Evolutionary conservation across 2,329 filamentous ascomycete species (phyloP).

Genomic region (Claviceps lovelessii): DNA sequence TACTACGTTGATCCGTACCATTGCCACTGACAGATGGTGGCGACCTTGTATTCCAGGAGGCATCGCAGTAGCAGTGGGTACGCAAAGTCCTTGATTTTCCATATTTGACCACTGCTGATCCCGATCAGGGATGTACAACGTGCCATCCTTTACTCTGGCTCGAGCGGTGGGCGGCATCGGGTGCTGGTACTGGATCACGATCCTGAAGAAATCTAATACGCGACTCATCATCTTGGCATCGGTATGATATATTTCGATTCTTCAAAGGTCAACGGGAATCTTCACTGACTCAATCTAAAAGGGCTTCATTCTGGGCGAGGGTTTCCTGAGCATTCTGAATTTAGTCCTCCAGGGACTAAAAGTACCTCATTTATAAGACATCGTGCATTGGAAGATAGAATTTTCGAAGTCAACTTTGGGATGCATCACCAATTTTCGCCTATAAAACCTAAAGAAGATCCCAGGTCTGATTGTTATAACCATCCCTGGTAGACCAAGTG

Average conservation of each 20-base stretch:
- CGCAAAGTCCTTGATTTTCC: slow-evolving; percentile 7
- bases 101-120: neutral
- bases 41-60: slow-evolving; percentile 71
- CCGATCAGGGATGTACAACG: slow-evolving; percentile 77
- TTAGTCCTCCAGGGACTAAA: slow-evolving; percentile 61
- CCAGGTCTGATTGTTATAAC: slow-evolving; percentile 35
- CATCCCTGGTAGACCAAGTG: slow-evolving; percentile 39
- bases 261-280: neutral
- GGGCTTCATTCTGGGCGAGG: slow-evolving; percentile 86
- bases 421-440: neutral
- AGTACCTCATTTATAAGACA: slow-evolving; percentile 53
- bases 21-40: slow-evolving; percentile 44
- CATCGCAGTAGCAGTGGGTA: slow-evolving; percentile 86
- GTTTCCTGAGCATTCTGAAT: slow-evolving; percentile 83
- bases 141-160: slow-evolving; percentile 86
- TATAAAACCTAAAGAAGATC: slow-evolving; percentile 25
- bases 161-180: slow-evolving; percentile 63
- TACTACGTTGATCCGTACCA: slow-evolving; percentile 57
- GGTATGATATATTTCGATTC: slow-evolving; percentile 23
- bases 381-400: neutral
- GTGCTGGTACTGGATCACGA: slow-evolving; percentile 62
- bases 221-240: slow-evolving; percentile 78
- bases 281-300: slow-evolving; percentile 19
- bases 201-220: slow-evolving; percentile 44
- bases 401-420: neutral